Conservation (phyloP, 805 yeast species). For the Teunomyces pallodes region DNA sequence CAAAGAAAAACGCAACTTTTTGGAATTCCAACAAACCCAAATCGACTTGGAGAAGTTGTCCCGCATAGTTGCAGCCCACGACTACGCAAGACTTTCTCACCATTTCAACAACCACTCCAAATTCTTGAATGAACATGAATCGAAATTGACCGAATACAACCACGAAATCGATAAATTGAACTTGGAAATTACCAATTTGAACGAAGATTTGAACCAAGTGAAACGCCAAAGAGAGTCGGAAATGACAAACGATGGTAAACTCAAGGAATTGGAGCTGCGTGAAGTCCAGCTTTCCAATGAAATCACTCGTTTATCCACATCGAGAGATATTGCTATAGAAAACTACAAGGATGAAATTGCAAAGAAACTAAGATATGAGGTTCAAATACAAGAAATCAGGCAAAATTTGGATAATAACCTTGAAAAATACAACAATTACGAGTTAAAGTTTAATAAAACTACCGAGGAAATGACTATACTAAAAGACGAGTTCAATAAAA, state of each 20-base stretch:
- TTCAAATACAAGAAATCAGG: conserved; percentile 33
- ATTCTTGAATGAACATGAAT: conserved; percentile 40
- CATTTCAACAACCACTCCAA: conserved; percentile 45
- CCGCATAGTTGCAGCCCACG: conserved; percentile 75
- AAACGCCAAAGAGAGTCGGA: conserved; percentile 55
- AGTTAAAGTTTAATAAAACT: conserved; percentile 43
- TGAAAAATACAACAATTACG: conserved; percentile 37
- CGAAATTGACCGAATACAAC: conserved; percentile 40
- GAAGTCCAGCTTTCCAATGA: conserved; percentile 61
- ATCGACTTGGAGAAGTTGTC: conserved; percentile 73
- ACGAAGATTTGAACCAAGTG: conserved; percentile 57
- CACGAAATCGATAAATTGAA: conserved; percentile 44
- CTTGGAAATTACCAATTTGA: conserved; percentile 56
- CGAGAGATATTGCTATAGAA: conserved; percentile 56
- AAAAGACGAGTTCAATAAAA: conserved; percentile 49
- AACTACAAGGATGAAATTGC: conserved; percentile 53
- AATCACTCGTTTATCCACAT: conserved; percentile 65
- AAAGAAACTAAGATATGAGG: conserved; percentile 30
- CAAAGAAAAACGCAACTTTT: conserved; percentile 73
- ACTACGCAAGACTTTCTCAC: conserved; percentile 47
- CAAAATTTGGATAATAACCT: conserved; percentile 31
- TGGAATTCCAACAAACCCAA: conserved; percentile 85
- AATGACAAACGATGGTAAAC: conserved; percentile 54
- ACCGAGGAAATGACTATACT: conserved; percentile 44
- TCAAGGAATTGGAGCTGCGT: conserved; percentile 56